Base-by-base conservation (phyloP, 2,329 filamentous ascomycete species). In the Stachybotrys chartarum region DNA sequence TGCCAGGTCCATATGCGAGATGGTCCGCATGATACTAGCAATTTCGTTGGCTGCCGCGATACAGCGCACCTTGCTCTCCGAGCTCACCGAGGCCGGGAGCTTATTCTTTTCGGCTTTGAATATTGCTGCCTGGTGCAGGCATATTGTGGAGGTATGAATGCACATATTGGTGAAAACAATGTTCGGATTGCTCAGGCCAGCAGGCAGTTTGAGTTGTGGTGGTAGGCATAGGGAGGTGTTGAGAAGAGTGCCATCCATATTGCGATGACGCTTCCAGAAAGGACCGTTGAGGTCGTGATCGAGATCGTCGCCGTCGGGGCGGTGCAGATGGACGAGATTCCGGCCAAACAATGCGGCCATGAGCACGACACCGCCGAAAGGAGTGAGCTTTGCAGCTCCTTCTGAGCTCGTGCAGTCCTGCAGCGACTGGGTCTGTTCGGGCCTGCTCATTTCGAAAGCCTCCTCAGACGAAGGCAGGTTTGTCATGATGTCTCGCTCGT, bases 61-160 rank as follows among this genome's bases (percentile, higher is more conserved):
- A 64, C 94, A 97, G 58, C 94, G 83, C 14, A 94, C 84, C 70
- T 96, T 97, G 70, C 92, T 96, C 68, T 97, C 93, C 1, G 88
- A 85, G 59, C 89, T 86, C 50, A 97, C 86, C 17, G 87, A 86
- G 1, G 81, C 76, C 1, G 90, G 86, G 58, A 97, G 75, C 54
- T 85, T 83, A 70, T 96, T 88, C 72, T 91, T 94, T 64, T 97
- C 93, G 0, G 92, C 91, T 69, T 97, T 97, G 79, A 93, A 97
- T 18, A 99, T 97, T 30, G 94, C 94, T 3, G 93, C 94, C 73
- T 99, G 94, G 66, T 99, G 94, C n/a, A 99, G 77, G 69, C 93
- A 97, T 54, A 99, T 97, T 1, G 91, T 91, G 1, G 92, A 96
- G 0, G 94, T 96, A 68, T 97, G 92, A 35, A 99, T 91, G 67